A percentile compares a stretch with the other conserved stretches of the same genome.
phyloP scores from a whole-genome alignment of 164 flowering plant genomes.

The Stephania yunnanensis region DNA sequence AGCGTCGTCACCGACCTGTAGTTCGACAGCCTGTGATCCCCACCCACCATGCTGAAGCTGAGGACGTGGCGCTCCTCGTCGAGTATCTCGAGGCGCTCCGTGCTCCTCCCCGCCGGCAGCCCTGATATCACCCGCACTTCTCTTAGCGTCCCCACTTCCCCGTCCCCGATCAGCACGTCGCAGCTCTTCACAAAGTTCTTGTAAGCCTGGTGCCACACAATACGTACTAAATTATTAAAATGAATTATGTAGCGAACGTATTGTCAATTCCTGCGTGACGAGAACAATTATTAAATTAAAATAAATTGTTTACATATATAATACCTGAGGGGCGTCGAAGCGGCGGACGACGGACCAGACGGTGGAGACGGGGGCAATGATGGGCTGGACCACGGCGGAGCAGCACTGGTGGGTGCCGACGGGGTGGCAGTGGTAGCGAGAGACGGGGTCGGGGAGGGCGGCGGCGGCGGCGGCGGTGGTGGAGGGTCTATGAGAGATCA shows the following conservation, averaged over 20 bases:
- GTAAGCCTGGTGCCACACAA: conserved; percentile 34
- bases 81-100: conserved; percentile 75
- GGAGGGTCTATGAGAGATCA: conserved; percentile 15
- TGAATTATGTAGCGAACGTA: too few relatives aligned
- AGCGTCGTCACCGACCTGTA: conserved; percentile 76
- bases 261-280: conserved; percentile 28
- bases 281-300: too few relatives aligned
- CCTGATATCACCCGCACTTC: conserved; percentile 73
- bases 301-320: too few relatives aligned
- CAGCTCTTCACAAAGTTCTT: conserved; percentile 78
- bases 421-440: conserved; percentile 43
- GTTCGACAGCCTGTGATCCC: conserved; percentile 70
- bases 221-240: too few relatives aligned
- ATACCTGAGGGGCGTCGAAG: conserved; percentile 79
- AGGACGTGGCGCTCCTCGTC: conserved; percentile 74
- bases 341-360: conserved; percentile 87
- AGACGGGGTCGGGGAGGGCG: conserved; percentile 20
- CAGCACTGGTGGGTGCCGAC: conserved; percentile 68
- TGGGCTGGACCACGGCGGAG: conserved; percentile 57
- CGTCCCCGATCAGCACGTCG: conserved; percentile 52
- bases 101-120: conserved; percentile 59
- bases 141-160: conserved; percentile 57
- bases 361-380: conserved; percentile 57
- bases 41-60: conserved; percentile 79
- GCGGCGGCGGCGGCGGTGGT: conserved; percentile 8